Evolutionary conservation across 2,329 filamentous ascomycete species (phyloP).

Genomic region (Rutstroemia sp.): DNA sequence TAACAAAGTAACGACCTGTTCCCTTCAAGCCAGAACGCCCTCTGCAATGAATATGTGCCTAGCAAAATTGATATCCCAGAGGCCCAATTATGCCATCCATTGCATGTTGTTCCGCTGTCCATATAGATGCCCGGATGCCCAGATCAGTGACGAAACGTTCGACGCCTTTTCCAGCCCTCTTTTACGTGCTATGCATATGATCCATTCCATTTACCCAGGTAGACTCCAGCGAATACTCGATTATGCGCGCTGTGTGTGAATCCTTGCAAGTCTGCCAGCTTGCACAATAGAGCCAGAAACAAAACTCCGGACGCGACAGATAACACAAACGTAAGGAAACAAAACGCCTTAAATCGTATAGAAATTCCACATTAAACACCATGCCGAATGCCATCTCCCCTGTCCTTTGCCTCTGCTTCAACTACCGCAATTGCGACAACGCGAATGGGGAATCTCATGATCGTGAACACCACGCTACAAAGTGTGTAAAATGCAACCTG

Average conservation of each 20-base stretch:
- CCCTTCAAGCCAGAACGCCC: conserved; percentile 12
- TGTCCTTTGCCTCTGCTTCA: conserved; percentile 23
- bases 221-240: conserved; percentile 20
- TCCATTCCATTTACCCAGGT: conserved; percentile 20
- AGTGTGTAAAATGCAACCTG: conserved; percentile 21
- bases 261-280: conserved; percentile 26
- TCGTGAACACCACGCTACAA: conserved; percentile 29
- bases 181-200: conserved; percentile 22
- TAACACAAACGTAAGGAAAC: conserved; percentile 19
- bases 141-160: conserved; percentile 14
- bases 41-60: conserved; percentile 10
- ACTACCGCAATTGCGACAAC: conserved; percentile 27
- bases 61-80: conserved; percentile 10
- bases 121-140: conserved; percentile 14
- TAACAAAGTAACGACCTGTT: conserved; percentile 5
- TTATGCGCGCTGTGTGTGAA: conserved; percentile 5
- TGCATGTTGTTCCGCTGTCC: neutral
- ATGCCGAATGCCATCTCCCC: conserved; percentile 23
- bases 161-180: conserved; percentile 27
- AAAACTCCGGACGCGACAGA: conserved; percentile 25
- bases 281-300: conserved; percentile 21
- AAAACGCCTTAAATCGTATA: conserved; percentile 3
- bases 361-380: conserved; percentile 20
- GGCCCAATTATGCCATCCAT: conserved; percentile 6
- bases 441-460: conserved; percentile 30